Percentiles rank a stretch among this genome's conserved stretches.
Conservation (phyloP, 495 filamentous ascomycete genomes). For the Friedmanniomyces endolithicus region DNA sequence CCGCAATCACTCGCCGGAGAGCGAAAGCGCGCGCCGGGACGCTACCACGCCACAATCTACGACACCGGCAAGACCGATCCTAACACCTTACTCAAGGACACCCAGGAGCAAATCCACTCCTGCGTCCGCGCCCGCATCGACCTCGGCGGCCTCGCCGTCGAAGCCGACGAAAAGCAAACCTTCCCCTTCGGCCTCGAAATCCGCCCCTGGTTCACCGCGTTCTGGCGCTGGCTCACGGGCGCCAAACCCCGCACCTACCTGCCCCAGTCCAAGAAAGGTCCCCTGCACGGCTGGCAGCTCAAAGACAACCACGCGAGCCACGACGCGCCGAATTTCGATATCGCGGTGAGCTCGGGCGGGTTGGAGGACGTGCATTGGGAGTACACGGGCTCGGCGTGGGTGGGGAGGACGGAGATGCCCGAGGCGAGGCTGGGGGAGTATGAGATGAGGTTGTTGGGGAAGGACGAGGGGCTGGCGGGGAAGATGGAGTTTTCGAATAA, state of each 20-base stretch:
- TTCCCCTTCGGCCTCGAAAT: constrained; percentile 1
- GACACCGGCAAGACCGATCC: constrained; percentile 33
- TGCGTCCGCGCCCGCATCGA: constrained; percentile 45
- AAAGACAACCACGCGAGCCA: constrained; percentile 5
- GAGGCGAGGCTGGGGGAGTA: constrained; percentile 14
- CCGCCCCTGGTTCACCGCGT: neutral
- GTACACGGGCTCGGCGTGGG: constrained; percentile 1
- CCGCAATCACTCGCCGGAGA: constrained; percentile 41
- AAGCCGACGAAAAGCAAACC: constrained; percentile 20
- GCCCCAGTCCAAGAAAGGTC: constrained; percentile 6
- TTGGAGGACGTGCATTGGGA: constrained; percentile 7
- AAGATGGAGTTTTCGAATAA: constrained; percentile 10
- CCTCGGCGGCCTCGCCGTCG: constrained; percentile 41
- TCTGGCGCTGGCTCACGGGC: constrained; percentile 1
- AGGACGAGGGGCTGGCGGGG: constrained; percentile 8
- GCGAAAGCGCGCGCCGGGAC: constrained; percentile 41
- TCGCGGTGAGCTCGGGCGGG: constrained; percentile 4
- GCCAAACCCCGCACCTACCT: neutral
- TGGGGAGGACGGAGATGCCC: neutral
- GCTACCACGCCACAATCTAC: constrained; percentile 44
- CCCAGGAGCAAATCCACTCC: constrained; percentile 53
- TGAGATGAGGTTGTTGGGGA: constrained; percentile 8
- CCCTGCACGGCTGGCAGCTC: constrained; percentile 14
- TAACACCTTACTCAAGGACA: constrained; percentile 37
- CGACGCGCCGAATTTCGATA: constrained; percentile 2